Evolutionary conservation across 2,329 filamentous ascomycete genomes (phyloP).

Genomic region (Fusarium bactridioides): DNA sequence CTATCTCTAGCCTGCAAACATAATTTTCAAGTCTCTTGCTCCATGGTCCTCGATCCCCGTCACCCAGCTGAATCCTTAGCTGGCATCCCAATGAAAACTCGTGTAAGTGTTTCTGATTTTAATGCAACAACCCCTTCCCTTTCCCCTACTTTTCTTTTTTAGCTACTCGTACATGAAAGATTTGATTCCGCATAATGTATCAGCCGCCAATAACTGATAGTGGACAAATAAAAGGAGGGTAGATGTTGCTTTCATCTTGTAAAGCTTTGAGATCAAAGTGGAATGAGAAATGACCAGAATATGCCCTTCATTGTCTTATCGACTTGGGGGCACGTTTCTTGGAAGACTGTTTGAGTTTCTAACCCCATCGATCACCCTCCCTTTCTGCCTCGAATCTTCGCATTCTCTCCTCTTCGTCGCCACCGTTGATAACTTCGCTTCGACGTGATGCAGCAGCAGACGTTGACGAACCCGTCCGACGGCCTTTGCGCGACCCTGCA

Average conservation of each 20-base stretch:
- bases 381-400: slow-evolving; percentile 66
- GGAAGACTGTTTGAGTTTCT: slow-evolving; percentile 15
- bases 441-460: slow-evolving; percentile 49
- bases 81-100: slow-evolving; percentile 1
- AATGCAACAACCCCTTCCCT: neutral
- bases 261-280: neutral
- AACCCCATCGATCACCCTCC: slow-evolving; percentile 61
- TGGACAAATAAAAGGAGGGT: neutral
- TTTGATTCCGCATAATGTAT: neutral
- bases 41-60: neutral
- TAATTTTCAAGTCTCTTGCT: neutral
- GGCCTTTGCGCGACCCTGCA: slow-evolving; percentile 50
- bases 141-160: neutral
- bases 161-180: slow-evolving; percentile 19
- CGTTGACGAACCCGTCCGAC: slow-evolving; percentile 47
- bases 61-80: neutral
- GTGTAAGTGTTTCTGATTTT: slow-evolving; percentile 4
- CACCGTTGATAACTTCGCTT: slow-evolving; percentile 56
- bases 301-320: slow-evolving; percentile 10
- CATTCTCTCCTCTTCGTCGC: slow-evolving; percentile 62
- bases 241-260: neutral
- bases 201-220: slow-evolving; percentile 19
- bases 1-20: neutral
- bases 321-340: neutral
- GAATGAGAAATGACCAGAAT: neutral